Conservation (phyloP, 495 filamentous ascomycete species). For the Penicillium malachiteum region DNA sequence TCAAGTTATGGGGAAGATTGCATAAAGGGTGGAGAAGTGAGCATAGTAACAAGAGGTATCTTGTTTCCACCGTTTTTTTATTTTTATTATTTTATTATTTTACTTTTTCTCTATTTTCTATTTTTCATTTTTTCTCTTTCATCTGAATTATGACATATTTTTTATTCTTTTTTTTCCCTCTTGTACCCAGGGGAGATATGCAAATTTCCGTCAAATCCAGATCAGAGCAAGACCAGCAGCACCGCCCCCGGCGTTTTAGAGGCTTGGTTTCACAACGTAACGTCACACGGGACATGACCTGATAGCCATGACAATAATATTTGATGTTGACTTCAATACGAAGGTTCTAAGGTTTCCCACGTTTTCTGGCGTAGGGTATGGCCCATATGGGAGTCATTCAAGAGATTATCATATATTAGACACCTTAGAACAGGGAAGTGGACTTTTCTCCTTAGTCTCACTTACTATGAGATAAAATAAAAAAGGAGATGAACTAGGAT, state of each 20-base stretch:
- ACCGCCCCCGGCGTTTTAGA: conserved; percentile 27
- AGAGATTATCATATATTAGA: too few species aligned
- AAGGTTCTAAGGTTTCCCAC: too few species aligned
- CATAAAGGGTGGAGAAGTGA: not conserved
- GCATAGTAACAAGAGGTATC: not conserved
- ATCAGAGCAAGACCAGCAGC: conserved; percentile 23
- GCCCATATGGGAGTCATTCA: too few species aligned
- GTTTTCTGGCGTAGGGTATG: too few species aligned
- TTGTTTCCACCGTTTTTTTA: not conserved
- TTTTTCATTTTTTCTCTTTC: not conserved
- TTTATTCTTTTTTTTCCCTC: conserved; percentile 7
- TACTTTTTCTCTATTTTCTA: not conserved
- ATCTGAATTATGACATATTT: not conserved
- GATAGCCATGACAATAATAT: conserved; percentile 28
- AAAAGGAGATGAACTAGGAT: not conserved
- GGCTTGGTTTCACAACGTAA: conserved; percentile 36
- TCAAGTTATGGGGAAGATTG: not conserved
- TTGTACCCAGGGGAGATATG: conserved; percentile 30
- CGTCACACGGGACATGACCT: conserved; percentile 35
- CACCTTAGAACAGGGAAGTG: too few species aligned
- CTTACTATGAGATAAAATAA: not conserved
- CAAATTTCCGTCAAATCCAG: conserved; percentile 26
- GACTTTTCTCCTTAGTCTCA: too few species aligned
- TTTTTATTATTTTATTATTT: not conserved
- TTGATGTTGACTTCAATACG: too few species aligned